Percentiles rank a stretch among this genome's conserved stretches.
Evolutionary conservation across 805 yeast species (phyloP).

Genomic region (Lipomyces lipofer): DNA sequence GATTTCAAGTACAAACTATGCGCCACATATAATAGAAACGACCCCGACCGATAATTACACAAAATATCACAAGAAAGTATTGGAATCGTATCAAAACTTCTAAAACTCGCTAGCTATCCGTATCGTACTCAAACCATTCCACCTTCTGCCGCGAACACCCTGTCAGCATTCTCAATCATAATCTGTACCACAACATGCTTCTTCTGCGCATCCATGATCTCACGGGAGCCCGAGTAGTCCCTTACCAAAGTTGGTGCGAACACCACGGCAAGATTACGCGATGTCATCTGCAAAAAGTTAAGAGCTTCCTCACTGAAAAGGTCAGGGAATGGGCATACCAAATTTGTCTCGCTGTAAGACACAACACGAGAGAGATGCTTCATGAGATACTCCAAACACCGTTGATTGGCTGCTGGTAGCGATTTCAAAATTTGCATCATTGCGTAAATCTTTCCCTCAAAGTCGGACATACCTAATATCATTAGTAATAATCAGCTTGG

Average conservation of each 20-base stretch:
- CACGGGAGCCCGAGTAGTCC: slow-evolving; percentile 75
- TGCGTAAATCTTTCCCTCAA: slow-evolving; percentile 32
- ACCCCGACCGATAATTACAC: no score
- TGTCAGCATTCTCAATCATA: slow-evolving; percentile 44
- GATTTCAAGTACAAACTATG: not conserved
- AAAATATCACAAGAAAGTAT: no score
- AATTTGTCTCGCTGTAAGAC: slow-evolving; percentile 53
- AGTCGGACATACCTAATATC: slow-evolving; percentile 6
- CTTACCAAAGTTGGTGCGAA: slow-evolving; percentile 92
- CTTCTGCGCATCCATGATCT: slow-evolving; percentile 78
- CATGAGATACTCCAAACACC: slow-evolving; percentile 56
- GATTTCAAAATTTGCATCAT: slow-evolving; percentile 44
- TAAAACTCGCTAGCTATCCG: not conserved
- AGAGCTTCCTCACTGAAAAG: not conserved
- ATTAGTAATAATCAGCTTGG: slow-evolving; percentile 26
- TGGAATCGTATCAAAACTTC: not conserved
- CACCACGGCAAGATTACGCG: slow-evolving; percentile 80
- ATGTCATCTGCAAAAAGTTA: slow-evolving; percentile 55
- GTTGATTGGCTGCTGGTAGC: slow-evolving; percentile 69
- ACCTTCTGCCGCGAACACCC: slow-evolving; percentile 18
- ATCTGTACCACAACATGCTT: slow-evolving; percentile 78
- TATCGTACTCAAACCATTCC: slow-evolving; percentile 5
- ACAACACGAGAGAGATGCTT: slow-evolving; percentile 67
- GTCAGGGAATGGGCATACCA: slow-evolving; percentile 36
- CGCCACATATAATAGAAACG: no score